Conservation (phyloP, 2,329 filamentous ascomycete genomes). For the Alternaria longipes region DNA sequence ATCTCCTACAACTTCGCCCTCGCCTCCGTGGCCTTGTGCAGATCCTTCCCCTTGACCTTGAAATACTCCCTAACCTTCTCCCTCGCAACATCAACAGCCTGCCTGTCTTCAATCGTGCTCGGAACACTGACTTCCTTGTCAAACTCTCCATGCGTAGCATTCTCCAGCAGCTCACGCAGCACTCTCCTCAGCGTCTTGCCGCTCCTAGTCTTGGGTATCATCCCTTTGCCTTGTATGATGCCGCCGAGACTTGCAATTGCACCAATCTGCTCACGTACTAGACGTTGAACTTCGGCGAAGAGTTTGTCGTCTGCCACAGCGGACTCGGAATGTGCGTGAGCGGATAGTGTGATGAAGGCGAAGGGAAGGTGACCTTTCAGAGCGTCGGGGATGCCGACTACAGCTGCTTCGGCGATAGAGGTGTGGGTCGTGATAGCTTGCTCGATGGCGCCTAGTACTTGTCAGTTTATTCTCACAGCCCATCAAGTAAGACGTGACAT, state of each 20-base stretch:
- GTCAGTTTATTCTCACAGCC: slow-evolving; percentile 11
- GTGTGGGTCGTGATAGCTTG: slow-evolving; percentile 88
- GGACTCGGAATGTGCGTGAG: slow-evolving; percentile 61
- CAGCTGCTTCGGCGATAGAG: slow-evolving; percentile 80
- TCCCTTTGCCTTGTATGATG: slow-evolving; percentile 82
- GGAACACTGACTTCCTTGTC: slow-evolving; percentile 78
- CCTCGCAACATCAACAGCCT: slow-evolving; percentile 78
- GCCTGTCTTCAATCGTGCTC: slow-evolving; percentile 83
- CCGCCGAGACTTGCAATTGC: slow-evolving; percentile 87
- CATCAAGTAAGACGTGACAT: slow-evolving; percentile 39
- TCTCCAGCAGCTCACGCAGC: slow-evolving; percentile 83
- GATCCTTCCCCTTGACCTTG: slow-evolving; percentile 52
- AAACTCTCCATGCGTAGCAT: slow-evolving; percentile 77
- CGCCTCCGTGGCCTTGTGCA: slow-evolving; percentile 51
- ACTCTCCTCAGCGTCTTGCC: slow-evolving; percentile 89
- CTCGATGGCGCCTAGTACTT: slow-evolving; percentile 76
- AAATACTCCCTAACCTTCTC: slow-evolving; percentile 80
- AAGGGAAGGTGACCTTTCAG: slow-evolving; percentile 93
- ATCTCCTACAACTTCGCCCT: slow-evolving; percentile 57
- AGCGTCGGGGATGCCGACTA: slow-evolving; percentile 84
- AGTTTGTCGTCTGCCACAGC: slow-evolving; percentile 61
- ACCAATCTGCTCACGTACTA: slow-evolving; percentile 83
- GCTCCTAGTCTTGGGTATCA: slow-evolving; percentile 92
- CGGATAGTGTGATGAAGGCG: slow-evolving; percentile 77
- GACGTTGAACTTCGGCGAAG: slow-evolving; percentile 72